phyloP scores from a whole-genome alignment of 2,329 filamentous ascomycete species.

The Penicillium polonicum region DNA sequence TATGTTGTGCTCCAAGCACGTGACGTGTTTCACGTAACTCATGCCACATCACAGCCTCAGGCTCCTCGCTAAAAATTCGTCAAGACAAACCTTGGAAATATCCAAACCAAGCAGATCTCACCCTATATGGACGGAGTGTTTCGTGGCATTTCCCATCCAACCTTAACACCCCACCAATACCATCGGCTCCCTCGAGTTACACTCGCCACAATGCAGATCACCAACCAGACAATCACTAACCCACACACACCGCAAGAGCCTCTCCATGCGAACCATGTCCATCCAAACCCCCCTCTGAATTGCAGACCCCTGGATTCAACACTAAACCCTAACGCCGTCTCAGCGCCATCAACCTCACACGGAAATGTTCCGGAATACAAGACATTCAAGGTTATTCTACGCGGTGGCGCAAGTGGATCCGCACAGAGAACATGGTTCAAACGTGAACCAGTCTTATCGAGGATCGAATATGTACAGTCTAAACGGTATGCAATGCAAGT shows the following conservation, averaged over 20 bases:
- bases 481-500: slow-evolving; percentile 3
- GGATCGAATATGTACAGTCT: not conserved
- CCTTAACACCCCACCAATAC: not conserved
- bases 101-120: not conserved
- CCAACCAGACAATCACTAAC: not conserved
- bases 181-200: not conserved
- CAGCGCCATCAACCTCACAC: not conserved
- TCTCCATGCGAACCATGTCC: not conserved
- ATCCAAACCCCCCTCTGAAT: too few relatives aligned
- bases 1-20: not conserved
- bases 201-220: slow-evolving; percentile 5
- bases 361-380: not conserved
- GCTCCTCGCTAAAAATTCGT: not conserved
- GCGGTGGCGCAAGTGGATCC: slow-evolving; percentile 11
- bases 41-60: not conserved
- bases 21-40: not conserved
- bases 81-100: not conserved
- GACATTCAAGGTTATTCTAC: not conserved
- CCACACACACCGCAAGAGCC: not conserved
- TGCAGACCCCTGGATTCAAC: too few relatives aligned
- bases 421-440: not conserved
- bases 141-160: not conserved
- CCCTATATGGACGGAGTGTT: not conserved
- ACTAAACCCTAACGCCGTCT: not conserved
- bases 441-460: not conserved